Evolutionary conservation across 2,329 filamentous ascomycete genomes (phyloP), one percentile per base, ranked within the genome.

Genomic region (Fusarium albosuccineum): DNA sequence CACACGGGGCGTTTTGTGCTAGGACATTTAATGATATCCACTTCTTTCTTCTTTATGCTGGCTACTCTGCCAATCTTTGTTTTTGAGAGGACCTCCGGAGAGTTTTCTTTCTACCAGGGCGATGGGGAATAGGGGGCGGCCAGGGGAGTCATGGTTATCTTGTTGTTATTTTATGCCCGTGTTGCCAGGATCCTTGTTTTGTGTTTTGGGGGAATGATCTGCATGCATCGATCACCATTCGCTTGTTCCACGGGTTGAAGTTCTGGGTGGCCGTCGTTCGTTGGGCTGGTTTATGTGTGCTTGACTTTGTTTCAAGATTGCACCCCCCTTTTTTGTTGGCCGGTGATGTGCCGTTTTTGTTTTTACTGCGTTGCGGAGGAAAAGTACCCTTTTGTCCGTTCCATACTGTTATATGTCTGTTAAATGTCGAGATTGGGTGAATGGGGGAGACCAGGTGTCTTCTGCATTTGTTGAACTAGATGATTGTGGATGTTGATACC

Each of bases 21-120:
- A 71, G 71, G 74, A 69, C 64, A 69, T 73, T 74, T 75, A 73
- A 74, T 75, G 72, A 76, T 76, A 75, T 76, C 73, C 72, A 68
- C 49, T 67, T 70, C 64, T 68, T 67, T 71, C 66, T 64, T 62
- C 64, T 42, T 46, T 54, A 58, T 42, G 48, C 40, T 50, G 46
- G 54, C 46, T 64, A 11, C 34, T 67, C 51, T 26, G 48, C 42
- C 29, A 52, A 41, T 9, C 41, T 34, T 41, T 62, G 16, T 66
- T 49, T 42, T 36, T 66, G 53, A 37, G 33, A 62, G 48, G 33
- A 55, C 33, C 39, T 51, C 22, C 27, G 42, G 40, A 34, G 36
- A 42, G 46, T 40, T 65, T 30, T 30, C 17, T 41, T 58, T 45
- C 29, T 34, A 26, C 40, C 30, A 16, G 57, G 58, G 44, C 42